Base-by-base conservation (phyloP, 345 rosid species). In the Hibiscus tridactylites region DNA sequence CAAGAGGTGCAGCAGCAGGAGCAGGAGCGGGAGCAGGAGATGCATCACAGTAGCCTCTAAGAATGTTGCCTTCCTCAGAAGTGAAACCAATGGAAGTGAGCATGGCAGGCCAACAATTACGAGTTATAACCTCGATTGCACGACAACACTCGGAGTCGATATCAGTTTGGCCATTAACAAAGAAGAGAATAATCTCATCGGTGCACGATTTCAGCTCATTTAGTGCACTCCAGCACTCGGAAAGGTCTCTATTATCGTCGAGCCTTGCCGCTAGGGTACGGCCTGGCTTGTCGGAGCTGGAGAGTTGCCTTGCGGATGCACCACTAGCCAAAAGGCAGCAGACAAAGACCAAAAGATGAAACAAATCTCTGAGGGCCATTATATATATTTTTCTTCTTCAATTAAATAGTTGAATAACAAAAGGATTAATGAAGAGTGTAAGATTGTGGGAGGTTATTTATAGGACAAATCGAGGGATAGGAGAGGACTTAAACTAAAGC, bases 51-150 rank as follows among this genome's bases (percentile, higher is more conserved):
- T 84, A 93, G 35, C 87, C 89, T 42, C 79, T 75, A 2, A 92
- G 86, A 37, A 90, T 74, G 49, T 79, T 83, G 46, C 87, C 83
- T 79, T 90, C 88, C 64, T 83, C 85, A 0, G 82, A 35, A 0
- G 91, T 85, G 75, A 91, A 88, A 0, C 97, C 93, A 3, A 87
- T 79, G 42, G 97, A 86, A 44, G 86, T 81, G 19, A 91, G 88
- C 97, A 92, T 88, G 0, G 90, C 79, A 1, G 97, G 98, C 98
- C 97, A 93, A 73, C 97, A 93, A 21, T 80, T 73, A 7, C 71
- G 84, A 0, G 88, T 87, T 0, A 89, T 86, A 17, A 82, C 68
- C 1, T 79, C 86, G 15, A 91, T 84, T 29, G 92, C 86, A 5
- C 74, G 65, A 35, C 98, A 93, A 66, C 98, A 93, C 3, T 69